These are phyloP conservation scores for Pythium insidiosum DNA, from an alignment of 352 stramenopile genomes.

Conservation along the genomic window DNA sequence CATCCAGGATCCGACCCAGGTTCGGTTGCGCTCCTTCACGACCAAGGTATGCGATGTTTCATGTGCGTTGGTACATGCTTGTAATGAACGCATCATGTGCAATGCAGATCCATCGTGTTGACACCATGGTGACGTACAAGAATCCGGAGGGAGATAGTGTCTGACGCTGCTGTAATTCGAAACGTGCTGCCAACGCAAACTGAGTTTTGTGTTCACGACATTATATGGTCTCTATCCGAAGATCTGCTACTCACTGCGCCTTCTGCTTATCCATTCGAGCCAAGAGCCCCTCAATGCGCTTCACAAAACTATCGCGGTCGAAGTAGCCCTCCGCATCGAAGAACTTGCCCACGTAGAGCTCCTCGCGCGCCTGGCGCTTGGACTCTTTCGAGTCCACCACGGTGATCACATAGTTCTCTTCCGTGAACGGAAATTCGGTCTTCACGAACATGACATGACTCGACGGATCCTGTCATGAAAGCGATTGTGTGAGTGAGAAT, in stretches of 20 bases:
- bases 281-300: conserved; percentile 51
- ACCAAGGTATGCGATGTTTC: conserved; percentile 82
- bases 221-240: no score
- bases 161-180: conserved; percentile 31
- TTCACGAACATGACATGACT: conserved; percentile 44
- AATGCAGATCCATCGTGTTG: conserved; percentile 94
- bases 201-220: no score
- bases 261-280: conserved; percentile 65
- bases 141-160: conserved; percentile 74
- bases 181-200: no score
- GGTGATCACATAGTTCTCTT: conserved; percentile 48
- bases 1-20: conserved; percentile 96
- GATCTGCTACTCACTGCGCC: conserved; percentile 57
- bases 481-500: no score
- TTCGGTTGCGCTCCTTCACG: conserved; percentile 97
- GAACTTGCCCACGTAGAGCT: conserved; percentile 80
- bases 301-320: conserved; percentile 64
- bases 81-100: conserved; percentile 9
- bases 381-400: conserved; percentile 32
- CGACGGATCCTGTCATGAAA: conserved; percentile 21
- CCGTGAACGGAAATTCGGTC: conserved; percentile 59
- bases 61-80: conserved; percentile 3
- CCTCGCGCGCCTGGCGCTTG: conserved; percentile 20
- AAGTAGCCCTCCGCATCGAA: conserved; percentile 86
- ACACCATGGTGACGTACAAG: conserved; percentile 98